Evolutionary conservation across 2,329 filamentous ascomycete genomes (phyloP).

Genomic region (Fusarium redolens): DNA sequence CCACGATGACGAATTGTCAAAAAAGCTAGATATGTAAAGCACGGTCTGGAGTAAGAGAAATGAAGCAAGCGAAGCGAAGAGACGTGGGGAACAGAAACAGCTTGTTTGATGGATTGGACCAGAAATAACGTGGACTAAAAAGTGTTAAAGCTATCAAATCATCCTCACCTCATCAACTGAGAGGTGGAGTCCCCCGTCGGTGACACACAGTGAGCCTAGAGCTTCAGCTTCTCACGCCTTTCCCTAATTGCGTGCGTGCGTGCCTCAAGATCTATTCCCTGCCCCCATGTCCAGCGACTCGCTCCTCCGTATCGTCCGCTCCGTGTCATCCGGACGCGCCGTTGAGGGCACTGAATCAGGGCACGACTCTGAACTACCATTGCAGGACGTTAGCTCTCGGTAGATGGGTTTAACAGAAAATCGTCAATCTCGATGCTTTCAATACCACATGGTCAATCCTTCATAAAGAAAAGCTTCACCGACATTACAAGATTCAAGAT

Average conservation of each 20-base stretch:
- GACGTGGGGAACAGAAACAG: slow-evolving; percentile 11
- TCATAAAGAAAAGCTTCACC: slow-evolving; percentile 17
- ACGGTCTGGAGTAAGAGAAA: background rate
- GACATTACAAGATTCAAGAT: slow-evolving; percentile 13
- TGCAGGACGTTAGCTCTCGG: background rate
- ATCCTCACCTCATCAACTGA: background rate
- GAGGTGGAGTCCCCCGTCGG: slow-evolving; percentile 13
- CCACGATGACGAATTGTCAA: background rate
- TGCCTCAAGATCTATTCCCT: slow-evolving; percentile 5
- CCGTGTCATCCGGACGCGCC: slow-evolving; percentile 28
- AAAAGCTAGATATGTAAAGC: background rate
- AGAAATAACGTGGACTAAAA: background rate
- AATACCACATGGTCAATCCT: background rate
- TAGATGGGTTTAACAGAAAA: slow-evolving; percentile 1
- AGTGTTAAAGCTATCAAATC: slow-evolving; percentile 15
- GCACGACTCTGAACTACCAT: background rate
- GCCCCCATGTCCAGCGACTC: background rate
- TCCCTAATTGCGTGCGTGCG: background rate
- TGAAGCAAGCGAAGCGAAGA: background rate
- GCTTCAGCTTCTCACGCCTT: slow-evolving; percentile 23
- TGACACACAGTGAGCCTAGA: slow-evolving; percentile 17
- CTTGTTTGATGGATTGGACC: slow-evolving; percentile 16
- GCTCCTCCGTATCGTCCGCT: slow-evolving; percentile 23
- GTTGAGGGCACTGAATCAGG: slow-evolving; percentile 5
- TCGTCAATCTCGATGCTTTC: slow-evolving; percentile 6